Evolutionary conservation across 306 rosid genomes (phyloP).

Genomic region (Elaeagnus macrophylla): DNA sequence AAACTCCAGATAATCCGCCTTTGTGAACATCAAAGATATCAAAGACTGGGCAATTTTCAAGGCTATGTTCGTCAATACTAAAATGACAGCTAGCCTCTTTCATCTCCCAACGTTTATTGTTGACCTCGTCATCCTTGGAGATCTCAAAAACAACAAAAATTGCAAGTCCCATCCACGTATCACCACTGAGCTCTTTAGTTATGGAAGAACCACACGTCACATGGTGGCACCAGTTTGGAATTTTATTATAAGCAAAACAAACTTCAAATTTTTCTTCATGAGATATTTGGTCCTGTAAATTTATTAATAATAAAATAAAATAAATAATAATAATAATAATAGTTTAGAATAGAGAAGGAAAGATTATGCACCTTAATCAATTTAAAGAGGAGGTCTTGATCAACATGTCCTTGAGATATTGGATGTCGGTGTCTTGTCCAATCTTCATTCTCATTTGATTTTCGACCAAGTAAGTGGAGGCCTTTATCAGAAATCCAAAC

Average conservation of each 20-base stretch:
- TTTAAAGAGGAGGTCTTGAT: neutral
- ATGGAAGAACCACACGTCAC: constrained; percentile 6
- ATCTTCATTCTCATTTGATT: neutral
- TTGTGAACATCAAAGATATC: no score
- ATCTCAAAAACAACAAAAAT: constrained; percentile 3
- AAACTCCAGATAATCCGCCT: no score
- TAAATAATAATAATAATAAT: no score
- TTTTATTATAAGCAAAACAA: neutral
- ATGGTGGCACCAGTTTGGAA: neutral
- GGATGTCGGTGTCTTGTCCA: neutral
- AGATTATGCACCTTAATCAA: constrained; percentile 15
- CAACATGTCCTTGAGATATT: neutral
- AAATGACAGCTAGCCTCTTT: neutral
- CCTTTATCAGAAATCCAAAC: constrained; percentile 11
- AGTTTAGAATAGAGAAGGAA: no score
- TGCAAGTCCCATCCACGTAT: constrained; percentile 10
- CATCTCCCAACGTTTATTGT: neutral
- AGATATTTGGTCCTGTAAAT: no score
- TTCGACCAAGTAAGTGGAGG: constrained; percentile 2
- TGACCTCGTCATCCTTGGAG: neutral
- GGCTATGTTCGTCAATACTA: neutral
- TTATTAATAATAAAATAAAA: no score
- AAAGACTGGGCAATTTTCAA: no score
- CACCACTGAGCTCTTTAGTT: neutral
- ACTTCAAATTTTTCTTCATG: neutral